phyloP scores from a whole-genome alignment of 2,329 filamentous ascomycete species.

The Myotisia sp. region DNA sequence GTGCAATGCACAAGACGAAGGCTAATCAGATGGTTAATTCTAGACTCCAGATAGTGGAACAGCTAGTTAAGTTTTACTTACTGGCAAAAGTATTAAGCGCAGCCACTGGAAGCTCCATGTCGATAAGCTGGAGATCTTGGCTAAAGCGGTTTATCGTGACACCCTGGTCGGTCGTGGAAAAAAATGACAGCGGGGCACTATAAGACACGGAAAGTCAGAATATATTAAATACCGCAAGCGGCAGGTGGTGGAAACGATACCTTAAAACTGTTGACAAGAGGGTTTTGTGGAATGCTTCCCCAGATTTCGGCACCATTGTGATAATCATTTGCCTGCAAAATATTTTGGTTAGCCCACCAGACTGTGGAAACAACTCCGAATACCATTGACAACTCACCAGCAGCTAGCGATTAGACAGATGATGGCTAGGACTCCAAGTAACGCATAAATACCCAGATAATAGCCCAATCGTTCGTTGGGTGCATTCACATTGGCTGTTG shows the following conservation, averaged over 20 bases:
- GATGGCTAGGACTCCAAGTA: constrained; percentile 27
- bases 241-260: constrained; percentile 13
- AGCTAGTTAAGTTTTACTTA: constrained; percentile 14
- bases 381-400: constrained; percentile 20
- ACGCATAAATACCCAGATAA: constrained; percentile 27
- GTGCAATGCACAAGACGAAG: constrained; percentile 26
- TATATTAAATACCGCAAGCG: constrained; percentile 15
- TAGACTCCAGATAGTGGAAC: background rate
- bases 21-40: constrained; percentile 19
- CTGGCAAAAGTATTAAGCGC: constrained; percentile 28
- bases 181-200: constrained; percentile 30
- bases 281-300: constrained; percentile 35
- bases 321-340: constrained; percentile 38
- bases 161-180: constrained; percentile 29
- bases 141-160: constrained; percentile 32
- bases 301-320: constrained; percentile 41
- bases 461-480: constrained; percentile 23
- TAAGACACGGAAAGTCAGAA: constrained; percentile 12
- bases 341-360: constrained; percentile 4
- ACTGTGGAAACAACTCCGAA: too few species aligned
- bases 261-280: constrained; percentile 37
- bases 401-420: constrained; percentile 23
- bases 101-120: constrained; percentile 30
- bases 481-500: constrained; percentile 22
- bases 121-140: constrained; percentile 32